Conservation (phyloP, 352 stramenopile genomes). For the Pythium plurisporium region DNA sequence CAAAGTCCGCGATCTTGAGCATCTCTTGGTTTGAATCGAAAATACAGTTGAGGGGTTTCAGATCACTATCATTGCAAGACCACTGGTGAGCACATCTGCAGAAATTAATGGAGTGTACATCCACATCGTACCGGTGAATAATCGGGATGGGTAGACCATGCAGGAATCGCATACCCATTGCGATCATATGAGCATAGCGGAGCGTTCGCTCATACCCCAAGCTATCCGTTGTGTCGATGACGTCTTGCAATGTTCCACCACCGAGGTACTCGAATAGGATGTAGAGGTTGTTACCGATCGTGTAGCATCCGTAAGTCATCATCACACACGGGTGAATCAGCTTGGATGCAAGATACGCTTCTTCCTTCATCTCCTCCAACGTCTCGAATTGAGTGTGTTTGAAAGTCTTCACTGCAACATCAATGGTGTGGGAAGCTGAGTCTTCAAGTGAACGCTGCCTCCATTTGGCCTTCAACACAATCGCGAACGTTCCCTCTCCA, state of each 20-base stretch:
- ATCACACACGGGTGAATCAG: constrained; percentile 77
- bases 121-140: constrained; percentile 46
- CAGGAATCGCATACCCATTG: constrained; percentile 77
- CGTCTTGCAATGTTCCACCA: constrained; percentile 73
- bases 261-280: constrained; percentile 81
- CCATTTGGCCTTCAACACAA: constrained; percentile 74
- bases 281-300: constrained; percentile 71
- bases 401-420: constrained; percentile 81
- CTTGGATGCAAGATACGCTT: constrained; percentile 75
- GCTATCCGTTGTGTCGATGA: constrained; percentile 44
- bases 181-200: constrained; percentile 75
- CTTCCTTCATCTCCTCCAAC: constrained; percentile 76
- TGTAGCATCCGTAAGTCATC: constrained; percentile 84
- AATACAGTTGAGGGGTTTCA: constrained; percentile 82
- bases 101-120: background rate
- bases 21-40: constrained; percentile 73
- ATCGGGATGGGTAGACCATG: constrained; percentile 69
- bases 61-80: constrained; percentile 30
- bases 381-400: constrained; percentile 73
- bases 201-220: constrained; percentile 64
- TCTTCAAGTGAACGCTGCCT: constrained; percentile 46
- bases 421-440: constrained; percentile 40
- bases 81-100: background rate
- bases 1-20: constrained; percentile 81
- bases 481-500: constrained; percentile 75